Base-by-base conservation (phyloP, 2,329 filamentous ascomycete species). In the Venturia asperata region DNA sequence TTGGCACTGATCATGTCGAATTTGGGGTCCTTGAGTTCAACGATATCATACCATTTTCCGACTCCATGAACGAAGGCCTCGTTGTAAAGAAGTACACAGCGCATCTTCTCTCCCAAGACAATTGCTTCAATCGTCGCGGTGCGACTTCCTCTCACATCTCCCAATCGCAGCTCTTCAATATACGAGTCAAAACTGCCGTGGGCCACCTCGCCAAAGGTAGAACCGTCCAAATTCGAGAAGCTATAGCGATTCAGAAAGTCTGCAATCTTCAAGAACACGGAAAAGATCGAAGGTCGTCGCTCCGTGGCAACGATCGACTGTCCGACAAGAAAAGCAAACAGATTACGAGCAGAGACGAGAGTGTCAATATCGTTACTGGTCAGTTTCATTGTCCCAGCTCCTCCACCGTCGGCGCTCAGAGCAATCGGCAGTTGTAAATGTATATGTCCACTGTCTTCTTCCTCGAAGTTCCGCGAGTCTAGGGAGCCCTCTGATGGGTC, bases 61-160 rank as follows among this genome's bases (percentile, higher is more conserved):
- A 90, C 91, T 0, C 88, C 91, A 74, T 97, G 94, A 5, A 92
- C 87, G 72, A 97, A 97, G 0, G 91, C 91, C 75, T 97, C 92
- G 66, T 90, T 91, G 77, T 96, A 97, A 2, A 99, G 82, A 9
- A 87, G 83, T 71, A 88, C 85, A 61, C 85, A 96, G 66, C 87
- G 87, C 86, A 97, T 90, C 45, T 85, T 85, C 77, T 99, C 93
- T 65, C 90, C 92, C 13, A 99, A 80, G n/a, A 97, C 83, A 60
- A 97, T 82, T 0, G 88, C 90, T 76, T 97, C 91, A 30, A 97
- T 81, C 0, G 90, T 96, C 81, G 94, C 95, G 72, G 96, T 91
- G 34, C 88, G 84, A 73, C 90, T 96, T 67, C 84, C 79, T 64
- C 92, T 83, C 60, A 96, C 88, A 75, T 97, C 93, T 3, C 85